A percentile compares a stretch with the other conserved stretches of the same genome.
phyloP scores from a whole-genome alignment of 202 grass and related monocot species.

The Saccharum hybrid region DNA sequence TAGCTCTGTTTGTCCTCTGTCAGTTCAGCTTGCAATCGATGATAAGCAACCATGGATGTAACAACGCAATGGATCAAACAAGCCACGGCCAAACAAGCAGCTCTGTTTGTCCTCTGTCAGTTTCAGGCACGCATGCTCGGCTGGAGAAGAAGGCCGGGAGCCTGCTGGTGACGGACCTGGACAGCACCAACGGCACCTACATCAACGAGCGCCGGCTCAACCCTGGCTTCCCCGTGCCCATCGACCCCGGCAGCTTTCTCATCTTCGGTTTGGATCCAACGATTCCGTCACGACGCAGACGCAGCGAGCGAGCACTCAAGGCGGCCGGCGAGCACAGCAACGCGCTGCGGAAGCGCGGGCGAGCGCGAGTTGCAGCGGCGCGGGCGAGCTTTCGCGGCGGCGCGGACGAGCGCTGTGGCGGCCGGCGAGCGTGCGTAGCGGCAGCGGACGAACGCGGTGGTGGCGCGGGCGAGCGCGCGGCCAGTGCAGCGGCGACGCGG shows the following conservation, averaged over 20 bases:
- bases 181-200: conserved; percentile 85
- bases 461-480: no score
- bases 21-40: background rate
- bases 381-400: no score
- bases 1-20: background rate
- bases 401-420: no score
- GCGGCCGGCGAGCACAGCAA: no score
- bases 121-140: conserved; percentile 65
- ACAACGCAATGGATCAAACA: no score
- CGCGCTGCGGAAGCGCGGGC: no score
- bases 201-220: conserved; percentile 66
- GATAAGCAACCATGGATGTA: background rate
- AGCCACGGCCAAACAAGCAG: background rate
- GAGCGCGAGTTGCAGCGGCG: no score
- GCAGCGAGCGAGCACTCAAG: no score
- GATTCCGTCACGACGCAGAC: background rate
- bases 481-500: no score
- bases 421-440: no score
- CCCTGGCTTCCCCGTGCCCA: conserved; percentile 49
- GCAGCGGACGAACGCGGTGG: no score
- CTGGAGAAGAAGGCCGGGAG: conserved; percentile 65
- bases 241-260: conserved; percentile 54
- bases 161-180: conserved; percentile 73
- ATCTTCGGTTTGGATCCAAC: conserved; percentile 53
- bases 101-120: conserved; percentile 13